phyloP scores from a whole-genome alignment of 371 early-diverging fungal species.

The Fennellomyces sp. region DNA sequence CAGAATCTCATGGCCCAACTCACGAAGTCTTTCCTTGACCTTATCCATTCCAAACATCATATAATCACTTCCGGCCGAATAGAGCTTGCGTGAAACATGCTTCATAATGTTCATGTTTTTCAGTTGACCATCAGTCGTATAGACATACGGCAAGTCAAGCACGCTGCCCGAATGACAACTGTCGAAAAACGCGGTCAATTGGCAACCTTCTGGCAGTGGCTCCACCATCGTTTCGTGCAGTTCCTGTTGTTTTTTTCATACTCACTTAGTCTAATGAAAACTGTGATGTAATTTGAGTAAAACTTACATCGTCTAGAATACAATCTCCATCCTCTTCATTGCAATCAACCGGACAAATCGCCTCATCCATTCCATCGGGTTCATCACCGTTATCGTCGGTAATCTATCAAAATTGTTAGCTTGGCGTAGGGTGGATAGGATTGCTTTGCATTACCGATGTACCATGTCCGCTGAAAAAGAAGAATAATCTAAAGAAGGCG shows the following conservation, averaged over 20 bases:
- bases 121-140: slow-evolving; percentile 70
- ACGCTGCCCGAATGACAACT: slow-evolving; percentile 87
- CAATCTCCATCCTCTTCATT: slow-evolving; percentile 58
- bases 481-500: slow-evolving; percentile 60
- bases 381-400: slow-evolving; percentile 81
- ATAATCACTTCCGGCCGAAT: slow-evolving; percentile 56
- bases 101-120: slow-evolving; percentile 51
- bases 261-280: not conserved
- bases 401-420: slow-evolving; percentile 17
- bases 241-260: slow-evolving; percentile 22
- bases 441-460: slow-evolving; percentile 49
- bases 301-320: slow-evolving; percentile 80
- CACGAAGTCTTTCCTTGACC: slow-evolving; percentile 45
- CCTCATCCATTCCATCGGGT: slow-evolving; percentile 70
- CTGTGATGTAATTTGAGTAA: not conserved
- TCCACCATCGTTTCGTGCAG: slow-evolving; percentile 82
- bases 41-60: slow-evolving; percentile 42
- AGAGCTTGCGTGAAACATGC: slow-evolving; percentile 46
- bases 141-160: slow-evolving; percentile 87
- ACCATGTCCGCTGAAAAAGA: slow-evolving; percentile 94
- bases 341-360: slow-evolving; percentile 82
- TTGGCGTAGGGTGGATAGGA: no score
- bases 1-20: slow-evolving; percentile 46
- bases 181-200: slow-evolving; percentile 86
- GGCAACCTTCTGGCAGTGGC: slow-evolving; percentile 81